Evolutionary conservation across 2,329 filamentous ascomycete genomes (phyloP), one percentile per base, ranked within the genome.

Genomic region (Bipolaris cookei): DNA sequence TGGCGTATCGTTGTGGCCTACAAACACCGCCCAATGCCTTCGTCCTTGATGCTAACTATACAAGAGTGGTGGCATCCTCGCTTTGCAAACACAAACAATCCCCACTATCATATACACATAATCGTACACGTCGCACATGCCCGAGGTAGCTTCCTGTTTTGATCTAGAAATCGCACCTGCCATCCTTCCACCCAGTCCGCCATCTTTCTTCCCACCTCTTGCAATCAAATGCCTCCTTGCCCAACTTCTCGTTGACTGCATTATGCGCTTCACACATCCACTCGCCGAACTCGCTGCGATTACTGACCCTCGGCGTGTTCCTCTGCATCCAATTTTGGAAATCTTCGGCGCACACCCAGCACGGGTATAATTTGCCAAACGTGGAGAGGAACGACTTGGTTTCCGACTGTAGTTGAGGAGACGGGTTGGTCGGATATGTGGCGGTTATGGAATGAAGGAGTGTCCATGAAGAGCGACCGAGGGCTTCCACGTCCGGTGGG

Each of bases 291-390:
- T 92, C 89, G 55, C 87, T 84, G 53, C 85, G 75, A 44, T 79
- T 81, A 56, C 80, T 81, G 16, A 88, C 78, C 54, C 79, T 71
- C 37, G 94, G 88, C 71, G 86, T 85, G 64, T 93, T 90, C 61
- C 84, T 83, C 61, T 81, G 82, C 81, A 98, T 88, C 84, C 94
- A 98, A 0, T 75, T 76, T 75, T 89, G 89, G 76, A 99, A 97
- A 73, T 98, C 94, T 59, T 94, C 90, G 32, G 93, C 95, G 77
- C 95, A 99, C 3, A 90, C 86, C 92, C 93, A 97, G 81, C 95
- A 99, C 3, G 95, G 95, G 73, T 99, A 99, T 18, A 98, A 78
- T 65, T 89, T 90, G 23, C 90, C 88, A 75, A 99, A 96, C 2
- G 92, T 82, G 21, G 81, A 80, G 67, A 99, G 83, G 78, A 99